Evolutionary conservation across 139 green algal species (phyloP).

Genomic region (Tetradesmus lagerheimii): DNA sequence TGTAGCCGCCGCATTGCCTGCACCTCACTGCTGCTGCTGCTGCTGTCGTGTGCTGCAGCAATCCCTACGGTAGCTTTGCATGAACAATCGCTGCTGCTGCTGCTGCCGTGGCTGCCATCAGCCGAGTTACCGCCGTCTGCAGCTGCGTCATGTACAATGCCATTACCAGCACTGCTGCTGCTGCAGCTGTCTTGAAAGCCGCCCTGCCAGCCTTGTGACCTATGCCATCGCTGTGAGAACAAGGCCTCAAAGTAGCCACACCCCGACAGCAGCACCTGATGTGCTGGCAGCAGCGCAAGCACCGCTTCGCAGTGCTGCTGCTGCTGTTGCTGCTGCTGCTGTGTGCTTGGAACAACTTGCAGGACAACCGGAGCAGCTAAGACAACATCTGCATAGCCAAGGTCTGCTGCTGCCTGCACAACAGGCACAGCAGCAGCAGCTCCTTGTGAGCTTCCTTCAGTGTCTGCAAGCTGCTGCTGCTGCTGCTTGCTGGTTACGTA

Average conservation of each 20-base stretch:
- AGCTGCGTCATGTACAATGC: neutral
- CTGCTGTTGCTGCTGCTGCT: neutral
- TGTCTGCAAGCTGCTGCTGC: neutral
- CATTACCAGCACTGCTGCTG: no score
- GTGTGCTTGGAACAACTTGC: neutral
- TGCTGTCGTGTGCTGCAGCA: neutral
- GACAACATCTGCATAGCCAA: conserved; percentile 18
- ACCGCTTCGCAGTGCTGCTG: conserved; percentile 4
- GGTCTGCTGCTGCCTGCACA: neutral
- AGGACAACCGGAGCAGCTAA: neutral
- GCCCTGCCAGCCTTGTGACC: neutral
- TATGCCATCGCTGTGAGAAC: conserved; percentile 1
- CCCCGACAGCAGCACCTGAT: conserved; percentile 8
- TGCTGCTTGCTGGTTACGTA: neutral
- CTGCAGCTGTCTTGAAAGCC: neutral
- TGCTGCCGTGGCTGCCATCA: neutral
- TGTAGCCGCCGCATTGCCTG: neutral
- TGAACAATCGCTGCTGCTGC: neutral
- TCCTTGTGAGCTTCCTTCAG: neutral
- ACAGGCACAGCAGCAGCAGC: neutral
- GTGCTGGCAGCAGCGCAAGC: neutral
- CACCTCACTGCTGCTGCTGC: neutral
- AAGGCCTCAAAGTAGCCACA: conserved; percentile 26
- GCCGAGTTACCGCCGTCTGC: no score
- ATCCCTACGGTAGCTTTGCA: neutral